These are phyloP conservation scores for Chaetomium strumarium DNA, from an alignment of 2,329 filamentous ascomycete genomes.

Conservation along the genomic window DNA sequence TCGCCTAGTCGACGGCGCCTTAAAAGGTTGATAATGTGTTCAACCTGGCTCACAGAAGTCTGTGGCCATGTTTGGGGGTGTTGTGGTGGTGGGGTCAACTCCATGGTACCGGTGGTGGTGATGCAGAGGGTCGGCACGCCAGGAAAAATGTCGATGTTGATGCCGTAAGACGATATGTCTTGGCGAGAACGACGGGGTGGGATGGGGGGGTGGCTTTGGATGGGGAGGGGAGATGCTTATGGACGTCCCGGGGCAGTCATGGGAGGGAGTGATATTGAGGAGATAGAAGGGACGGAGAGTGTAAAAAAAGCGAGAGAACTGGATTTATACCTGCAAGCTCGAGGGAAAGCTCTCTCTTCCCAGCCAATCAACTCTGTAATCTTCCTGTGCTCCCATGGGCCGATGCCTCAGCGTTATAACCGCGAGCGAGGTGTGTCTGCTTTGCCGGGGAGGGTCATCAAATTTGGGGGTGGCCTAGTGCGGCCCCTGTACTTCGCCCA, in stretches of 20 bases:
- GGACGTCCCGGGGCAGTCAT: neutral
- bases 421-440: neutral
- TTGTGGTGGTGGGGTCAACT: neutral
- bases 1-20: neutral
- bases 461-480: neutral
- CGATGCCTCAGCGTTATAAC: neutral
- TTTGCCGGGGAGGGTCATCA: neutral
- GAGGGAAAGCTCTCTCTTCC: neutral
- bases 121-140: neutral
- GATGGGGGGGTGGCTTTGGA: neutral
- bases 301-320: slow-evolving; percentile 2
- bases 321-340: slow-evolving; percentile 11
- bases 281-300: neutral
- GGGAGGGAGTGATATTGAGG: neutral
- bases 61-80: neutral
- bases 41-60: neutral
- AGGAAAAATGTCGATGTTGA: neutral
- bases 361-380: slow-evolving; percentile 5
- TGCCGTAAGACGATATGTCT: neutral
- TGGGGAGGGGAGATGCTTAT: neutral
- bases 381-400: neutral
- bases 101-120: slow-evolving; percentile 1
- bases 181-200: neutral
- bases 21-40: neutral
- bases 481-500: slow-evolving; percentile 4